phyloP scores from a whole-genome alignment of 352 stramenopile species.

The Aphanomyces cochlioides region DNA sequence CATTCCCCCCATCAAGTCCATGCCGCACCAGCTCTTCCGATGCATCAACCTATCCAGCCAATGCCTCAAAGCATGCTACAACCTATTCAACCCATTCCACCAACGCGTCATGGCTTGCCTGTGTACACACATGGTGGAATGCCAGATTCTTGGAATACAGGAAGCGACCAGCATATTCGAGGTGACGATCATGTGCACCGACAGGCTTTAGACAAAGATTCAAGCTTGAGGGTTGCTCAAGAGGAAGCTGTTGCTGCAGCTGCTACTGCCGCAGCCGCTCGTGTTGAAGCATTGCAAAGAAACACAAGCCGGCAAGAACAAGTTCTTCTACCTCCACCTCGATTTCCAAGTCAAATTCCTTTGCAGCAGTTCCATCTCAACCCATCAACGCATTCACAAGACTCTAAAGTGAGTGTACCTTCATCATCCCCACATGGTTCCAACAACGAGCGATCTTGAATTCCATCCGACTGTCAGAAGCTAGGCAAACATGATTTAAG shows the following conservation, averaged over 20 bases:
- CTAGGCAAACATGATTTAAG: no score
- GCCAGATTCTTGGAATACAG: not conserved
- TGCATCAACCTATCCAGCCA: conserved; percentile 16
- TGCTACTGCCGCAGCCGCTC: conserved; percentile 62
- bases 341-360: conserved; percentile 21
- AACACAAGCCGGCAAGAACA: conserved; percentile 75
- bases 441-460: not conserved
- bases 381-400: not conserved
- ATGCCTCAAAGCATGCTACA: conserved; percentile 9
- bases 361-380: conserved; percentile 21
- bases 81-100: conserved; percentile 5
- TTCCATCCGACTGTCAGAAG: no score
- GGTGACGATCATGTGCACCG: conserved; percentile 46
- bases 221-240: conserved; percentile 61
- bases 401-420: not conserved
- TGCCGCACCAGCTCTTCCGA: not conserved
- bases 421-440: not conserved
- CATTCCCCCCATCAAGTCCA: not conserved
- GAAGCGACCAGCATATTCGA: not conserved
- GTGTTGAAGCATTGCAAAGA: conserved; percentile 72
- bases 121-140: conserved; percentile 7
- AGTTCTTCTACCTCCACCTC: conserved; percentile 38
- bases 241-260: conserved; percentile 74
- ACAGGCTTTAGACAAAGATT: conserved; percentile 53
- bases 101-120: not conserved